A percentile compares a stretch with the other conserved stretches of the same genome.
These are phyloP conservation scores for Bruguiera hainesii DNA, from an alignment of 441 rosid species.

Conservation along the genomic window DNA sequence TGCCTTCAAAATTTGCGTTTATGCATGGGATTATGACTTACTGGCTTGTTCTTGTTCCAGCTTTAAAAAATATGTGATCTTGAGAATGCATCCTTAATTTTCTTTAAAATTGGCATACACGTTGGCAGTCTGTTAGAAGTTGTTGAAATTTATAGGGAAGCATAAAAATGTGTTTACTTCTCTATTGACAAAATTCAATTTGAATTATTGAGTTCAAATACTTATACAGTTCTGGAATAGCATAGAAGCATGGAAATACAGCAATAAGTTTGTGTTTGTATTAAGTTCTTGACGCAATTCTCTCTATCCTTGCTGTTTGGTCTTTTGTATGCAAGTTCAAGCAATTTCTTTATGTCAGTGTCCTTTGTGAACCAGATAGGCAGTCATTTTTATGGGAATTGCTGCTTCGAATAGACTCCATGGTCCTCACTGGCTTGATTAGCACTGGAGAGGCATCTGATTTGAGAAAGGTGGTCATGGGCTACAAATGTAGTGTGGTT, in stretches of 20 bases:
- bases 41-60: too few relatives aligned
- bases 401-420: conserved; percentile 68
- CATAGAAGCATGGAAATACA: conserved; percentile 2
- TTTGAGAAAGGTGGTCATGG: conserved; percentile 51
- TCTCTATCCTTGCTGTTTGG: neutral
- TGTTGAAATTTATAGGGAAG: neutral
- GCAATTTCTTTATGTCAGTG: conserved; percentile 12
- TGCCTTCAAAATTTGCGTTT: conserved; percentile 12
- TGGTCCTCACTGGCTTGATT: conserved; percentile 62
- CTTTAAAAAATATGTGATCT: too few relatives aligned
- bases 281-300: too few relatives aligned
- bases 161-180: neutral
- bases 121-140: neutral
- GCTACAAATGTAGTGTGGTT: conserved; percentile 40
- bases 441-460: conserved; percentile 54
- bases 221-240: too few relatives aligned
- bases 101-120: neutral
- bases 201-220: neutral
- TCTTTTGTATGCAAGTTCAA: neutral
- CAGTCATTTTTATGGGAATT: conserved; percentile 52
- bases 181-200: neutral
- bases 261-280: neutral
- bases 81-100: neutral
- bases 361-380: conserved; percentile 40
- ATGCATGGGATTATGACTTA: neutral